phyloP scores from a whole-genome alignment of 164 flowering plant species.

The Umbellularia californica region DNA sequence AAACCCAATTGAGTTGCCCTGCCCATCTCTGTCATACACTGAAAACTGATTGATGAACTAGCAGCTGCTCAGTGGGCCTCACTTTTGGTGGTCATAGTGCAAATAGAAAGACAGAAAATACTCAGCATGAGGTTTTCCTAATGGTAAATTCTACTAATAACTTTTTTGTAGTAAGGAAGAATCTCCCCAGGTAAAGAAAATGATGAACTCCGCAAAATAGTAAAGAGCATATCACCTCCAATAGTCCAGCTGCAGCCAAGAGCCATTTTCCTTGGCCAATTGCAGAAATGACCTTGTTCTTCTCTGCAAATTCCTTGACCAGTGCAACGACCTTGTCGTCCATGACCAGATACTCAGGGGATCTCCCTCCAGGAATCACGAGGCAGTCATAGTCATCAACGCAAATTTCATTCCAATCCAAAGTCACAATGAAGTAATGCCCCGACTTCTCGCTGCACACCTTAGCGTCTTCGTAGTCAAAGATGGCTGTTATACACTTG shows the following conservation, averaged over 20 bases:
- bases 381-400: constrained; percentile 29
- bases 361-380: constrained; percentile 33
- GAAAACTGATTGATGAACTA: too few relatives aligned
- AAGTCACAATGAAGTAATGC: constrained; percentile 22
- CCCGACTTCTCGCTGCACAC: constrained; percentile 29
- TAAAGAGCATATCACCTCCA: constrained; percentile 12
- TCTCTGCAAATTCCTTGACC: constrained; percentile 25
- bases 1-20: too few relatives aligned
- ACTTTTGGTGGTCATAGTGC: background rate
- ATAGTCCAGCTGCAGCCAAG: constrained; percentile 31
- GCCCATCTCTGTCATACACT: too few relatives aligned
- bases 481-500: constrained; percentile 27
- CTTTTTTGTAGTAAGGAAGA: background rate
- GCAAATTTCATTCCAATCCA: constrained; percentile 14
- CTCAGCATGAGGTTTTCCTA: background rate
- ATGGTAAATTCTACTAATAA: background rate
- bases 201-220: background rate
- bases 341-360: constrained; percentile 30
- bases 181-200: background rate
- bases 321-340: constrained; percentile 29
- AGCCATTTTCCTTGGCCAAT: constrained; percentile 29
- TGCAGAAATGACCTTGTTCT: constrained; percentile 22
- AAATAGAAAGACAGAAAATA: background rate
- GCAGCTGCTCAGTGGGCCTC: too few relatives aligned
- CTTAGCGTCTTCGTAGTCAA: constrained; percentile 23